Percentiles rank a stretch among this genome's conserved stretches.
Evolutionary conservation across 179 eudicot genomes (phyloP).

Genomic region (Gypsophila paniculata): DNA sequence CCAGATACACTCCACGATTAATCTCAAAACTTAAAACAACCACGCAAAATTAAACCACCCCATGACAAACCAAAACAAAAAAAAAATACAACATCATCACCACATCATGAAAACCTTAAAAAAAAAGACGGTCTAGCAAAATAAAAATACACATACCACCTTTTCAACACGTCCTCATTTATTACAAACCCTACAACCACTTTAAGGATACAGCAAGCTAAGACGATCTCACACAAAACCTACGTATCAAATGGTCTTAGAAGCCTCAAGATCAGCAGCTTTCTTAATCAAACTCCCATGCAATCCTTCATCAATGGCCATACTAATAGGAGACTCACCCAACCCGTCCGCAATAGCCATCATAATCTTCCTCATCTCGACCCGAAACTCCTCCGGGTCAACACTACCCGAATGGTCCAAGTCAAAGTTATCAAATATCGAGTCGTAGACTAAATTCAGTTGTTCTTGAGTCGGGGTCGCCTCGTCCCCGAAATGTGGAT

Average conservation of each 20-base stretch:
- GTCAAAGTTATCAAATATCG: slow-evolving; percentile 64
- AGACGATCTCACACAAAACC: background rate
- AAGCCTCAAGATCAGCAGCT: slow-evolving; percentile 68
- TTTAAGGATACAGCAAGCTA: too few species aligned
- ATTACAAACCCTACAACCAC: too few species aligned
- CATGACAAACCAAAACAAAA: too few species aligned
- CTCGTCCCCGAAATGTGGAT: slow-evolving; percentile 58
- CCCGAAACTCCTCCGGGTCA: slow-evolving; percentile 48
- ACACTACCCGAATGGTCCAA: slow-evolving; percentile 44
- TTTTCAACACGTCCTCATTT: too few species aligned
- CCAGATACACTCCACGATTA: too few species aligned
- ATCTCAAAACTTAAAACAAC: too few species aligned
- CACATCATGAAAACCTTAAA: too few species aligned
- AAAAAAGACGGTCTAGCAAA: too few species aligned
- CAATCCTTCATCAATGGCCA: slow-evolving; percentile 55
- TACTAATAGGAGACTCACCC: slow-evolving; percentile 59
- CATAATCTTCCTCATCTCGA: slow-evolving; percentile 67
- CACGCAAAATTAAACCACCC: too few species aligned
- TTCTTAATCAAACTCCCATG: slow-evolving; percentile 39
- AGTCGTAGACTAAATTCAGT: slow-evolving; percentile 54
- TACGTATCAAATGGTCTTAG: slow-evolving; percentile 27
- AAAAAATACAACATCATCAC: too few species aligned
- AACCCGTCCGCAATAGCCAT: slow-evolving; percentile 71
- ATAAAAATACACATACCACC: too few species aligned
- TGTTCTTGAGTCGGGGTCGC: slow-evolving; percentile 43